Conservation (phyloP, 768 basidiomycete genomes). For the Boletus bicolor region DNA sequence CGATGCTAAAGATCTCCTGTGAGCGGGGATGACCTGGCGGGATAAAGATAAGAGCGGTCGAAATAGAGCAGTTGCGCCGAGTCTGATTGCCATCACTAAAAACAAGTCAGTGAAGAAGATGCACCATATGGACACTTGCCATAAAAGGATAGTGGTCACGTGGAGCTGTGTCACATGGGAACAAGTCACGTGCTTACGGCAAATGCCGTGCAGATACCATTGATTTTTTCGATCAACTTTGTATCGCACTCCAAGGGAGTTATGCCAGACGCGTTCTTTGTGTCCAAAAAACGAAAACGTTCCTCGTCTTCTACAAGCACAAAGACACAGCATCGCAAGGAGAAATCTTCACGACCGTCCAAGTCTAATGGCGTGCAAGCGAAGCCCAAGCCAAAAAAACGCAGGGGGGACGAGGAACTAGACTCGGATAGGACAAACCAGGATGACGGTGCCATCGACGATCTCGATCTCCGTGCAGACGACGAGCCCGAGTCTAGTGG, state of each 20-base stretch:
- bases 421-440: slow-evolving; percentile 58
- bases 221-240: slow-evolving; percentile 22
- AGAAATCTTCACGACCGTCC: slow-evolving; percentile 1
- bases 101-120: not conserved
- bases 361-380: slow-evolving; percentile 26
- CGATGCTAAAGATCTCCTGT: slow-evolving; percentile 1
- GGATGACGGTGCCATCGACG: slow-evolving; percentile 55
- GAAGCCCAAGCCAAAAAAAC: slow-evolving; percentile 25
- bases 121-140: not conserved
- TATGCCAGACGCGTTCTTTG: slow-evolving; percentile 88
- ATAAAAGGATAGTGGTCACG: not conserved
- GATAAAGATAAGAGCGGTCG: not conserved
- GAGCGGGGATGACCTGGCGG: not conserved
- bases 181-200: slow-evolving; percentile 11
- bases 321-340: slow-evolving; percentile 22
- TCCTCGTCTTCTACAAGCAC: slow-evolving; percentile 31
- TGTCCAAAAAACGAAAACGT: slow-evolving; percentile 63
- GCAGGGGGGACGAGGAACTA: slow-evolving; percentile 57
- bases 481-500: slow-evolving; percentile 60
- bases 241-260: not conserved
- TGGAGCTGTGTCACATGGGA: not conserved
- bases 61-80: not conserved
- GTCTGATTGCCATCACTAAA: slow-evolving; percentile 11
- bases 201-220: slow-evolving; percentile 4
- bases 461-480: slow-evolving; percentile 68